Evolutionary conservation across 176 grass and related monocot species (phyloP).

Genomic region (Phoenix dactylifera): DNA sequence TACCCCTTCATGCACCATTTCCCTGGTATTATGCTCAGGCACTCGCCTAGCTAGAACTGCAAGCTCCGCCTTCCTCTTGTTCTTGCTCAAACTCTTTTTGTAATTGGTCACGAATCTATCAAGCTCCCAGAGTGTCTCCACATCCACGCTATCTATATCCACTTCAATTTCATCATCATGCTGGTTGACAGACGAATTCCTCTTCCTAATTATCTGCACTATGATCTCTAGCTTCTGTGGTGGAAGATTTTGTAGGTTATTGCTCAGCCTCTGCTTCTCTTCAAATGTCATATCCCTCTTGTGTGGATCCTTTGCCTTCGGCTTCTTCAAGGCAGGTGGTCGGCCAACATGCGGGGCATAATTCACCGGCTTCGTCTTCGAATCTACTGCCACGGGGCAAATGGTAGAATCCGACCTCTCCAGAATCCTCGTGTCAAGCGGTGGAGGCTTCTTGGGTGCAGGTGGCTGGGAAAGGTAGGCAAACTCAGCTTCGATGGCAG

Average conservation of each 20-base stretch:
- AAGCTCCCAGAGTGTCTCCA: slow-evolving; percentile 94
- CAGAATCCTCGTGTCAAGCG: slow-evolving; percentile 42
- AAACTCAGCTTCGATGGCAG: slow-evolving; percentile 66
- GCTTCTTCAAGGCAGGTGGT: slow-evolving; percentile 72
- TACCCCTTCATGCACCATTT: slow-evolving; percentile 47
- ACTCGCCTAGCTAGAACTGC: slow-evolving; percentile 65
- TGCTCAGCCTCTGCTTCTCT: slow-evolving; percentile 13
- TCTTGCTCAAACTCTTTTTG: slow-evolving; percentile 92
- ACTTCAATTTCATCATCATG: slow-evolving; percentile 98
- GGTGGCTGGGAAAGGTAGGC: slow-evolving; percentile 25
- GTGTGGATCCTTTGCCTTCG: slow-evolving; percentile 83
- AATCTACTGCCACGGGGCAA: slow-evolving; percentile 31
- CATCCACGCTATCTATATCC: slow-evolving; percentile 98
- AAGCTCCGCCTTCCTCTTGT: slow-evolving; percentile 86
- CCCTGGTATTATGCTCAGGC: slow-evolving; percentile 27
- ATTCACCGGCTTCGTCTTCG: slow-evolving; percentile 32
- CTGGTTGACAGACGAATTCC: slow-evolving; percentile 75
- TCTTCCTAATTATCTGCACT: slow-evolving; percentile 89
- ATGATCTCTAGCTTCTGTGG: slow-evolving; percentile 71
- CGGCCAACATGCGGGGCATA: slow-evolving; percentile 15
- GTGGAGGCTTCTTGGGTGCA: slow-evolving; percentile 47
- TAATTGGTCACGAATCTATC: slow-evolving; percentile 95
- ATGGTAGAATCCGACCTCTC: slow-evolving; percentile 63
- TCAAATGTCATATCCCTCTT: slow-evolving; percentile 99
- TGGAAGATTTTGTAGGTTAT: slow-evolving; percentile 11